These are phyloP conservation scores for Naematelia encephala DNA, from an alignment of 768 basidiomycete genomes.

Conservation along the genomic window DNA sequence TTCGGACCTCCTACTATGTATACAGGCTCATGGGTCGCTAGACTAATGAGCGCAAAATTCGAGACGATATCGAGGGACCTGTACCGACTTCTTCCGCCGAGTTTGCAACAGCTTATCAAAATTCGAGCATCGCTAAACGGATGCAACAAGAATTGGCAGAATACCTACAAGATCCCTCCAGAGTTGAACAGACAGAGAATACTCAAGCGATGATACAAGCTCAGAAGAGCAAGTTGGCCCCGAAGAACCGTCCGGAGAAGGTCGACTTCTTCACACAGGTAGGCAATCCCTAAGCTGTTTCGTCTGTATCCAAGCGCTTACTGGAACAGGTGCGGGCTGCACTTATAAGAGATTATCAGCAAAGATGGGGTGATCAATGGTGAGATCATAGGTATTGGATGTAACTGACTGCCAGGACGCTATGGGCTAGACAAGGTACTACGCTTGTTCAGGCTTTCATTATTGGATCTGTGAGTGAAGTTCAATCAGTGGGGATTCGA, in stretches of 20 bases:
- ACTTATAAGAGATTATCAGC: conserved; percentile 37
- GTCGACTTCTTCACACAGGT: conserved; percentile 36
- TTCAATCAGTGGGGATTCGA: neutral
- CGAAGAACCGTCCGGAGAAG: conserved; percentile 28
- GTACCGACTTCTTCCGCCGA: conserved; percentile 38
- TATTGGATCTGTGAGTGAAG: conserved; percentile 56
- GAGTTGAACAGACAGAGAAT: conserved; percentile 20
- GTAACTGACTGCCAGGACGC: conserved; percentile 14
- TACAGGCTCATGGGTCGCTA: neutral
- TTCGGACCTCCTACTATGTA: too few species aligned
- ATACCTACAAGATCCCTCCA: conserved; percentile 20
- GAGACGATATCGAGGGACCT: conserved; percentile 26
- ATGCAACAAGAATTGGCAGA: conserved; percentile 39
- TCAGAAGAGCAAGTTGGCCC: conserved; percentile 31
- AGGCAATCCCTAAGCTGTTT: neutral
- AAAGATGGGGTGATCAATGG: conserved; percentile 45
- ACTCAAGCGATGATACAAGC: conserved; percentile 22
- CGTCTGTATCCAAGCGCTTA: neutral
- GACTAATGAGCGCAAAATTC: conserved; percentile 22
- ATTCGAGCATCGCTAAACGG: conserved; percentile 26
- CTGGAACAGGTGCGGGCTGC: conserved; percentile 16
- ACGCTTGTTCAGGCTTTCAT: conserved; percentile 55
- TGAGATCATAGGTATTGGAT: neutral
- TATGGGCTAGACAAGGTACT: conserved; percentile 43
- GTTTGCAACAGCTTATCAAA: conserved; percentile 30